Conservation (phyloP, 176 grass and related monocot species). For the Aegilops speltoides region DNA sequence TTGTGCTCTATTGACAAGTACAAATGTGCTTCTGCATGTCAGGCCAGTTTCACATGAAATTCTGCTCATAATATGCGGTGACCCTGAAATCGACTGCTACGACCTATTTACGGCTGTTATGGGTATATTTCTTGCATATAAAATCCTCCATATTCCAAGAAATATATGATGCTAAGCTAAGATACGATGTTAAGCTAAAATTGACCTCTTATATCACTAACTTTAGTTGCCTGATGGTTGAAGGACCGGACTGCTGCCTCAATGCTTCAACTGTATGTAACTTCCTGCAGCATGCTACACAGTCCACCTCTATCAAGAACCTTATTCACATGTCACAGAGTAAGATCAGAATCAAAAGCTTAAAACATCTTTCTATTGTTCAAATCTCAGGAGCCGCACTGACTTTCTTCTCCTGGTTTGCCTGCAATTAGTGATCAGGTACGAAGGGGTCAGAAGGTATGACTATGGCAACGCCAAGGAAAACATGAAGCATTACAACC, state of each 20-base stretch:
- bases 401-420: not conserved
- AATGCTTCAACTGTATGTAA: slow-evolving; percentile 36
- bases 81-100: slow-evolving; percentile 49
- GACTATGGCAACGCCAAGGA: slow-evolving; percentile 41
- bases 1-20: slow-evolving; percentile 2
- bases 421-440: slow-evolving; percentile 39
- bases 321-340: slow-evolving; percentile 55
- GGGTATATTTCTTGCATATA: slow-evolving; percentile 21
- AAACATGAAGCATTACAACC: slow-evolving; percentile 52
- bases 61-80: slow-evolving; percentile 26
- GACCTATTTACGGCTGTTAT: slow-evolving; percentile 43
- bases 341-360: slow-evolving; percentile 2
- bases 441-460: slow-evolving; percentile 26
- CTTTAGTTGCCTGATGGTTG: not conserved
- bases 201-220: not conserved
- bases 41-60: slow-evolving; percentile 32
- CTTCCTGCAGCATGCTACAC: slow-evolving; percentile 50
- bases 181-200: not conserved
- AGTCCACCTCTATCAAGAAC: slow-evolving; percentile 46
- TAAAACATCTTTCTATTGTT: not conserved
- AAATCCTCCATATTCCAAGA: not conserved
- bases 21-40: slow-evolving; percentile 13
- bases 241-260: slow-evolving; percentile 63
- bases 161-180: not conserved
- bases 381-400: not conserved